phyloP scores from a whole-genome alignment of 495 filamentous ascomycete species.

The Penicillium maclennaniae region DNA sequence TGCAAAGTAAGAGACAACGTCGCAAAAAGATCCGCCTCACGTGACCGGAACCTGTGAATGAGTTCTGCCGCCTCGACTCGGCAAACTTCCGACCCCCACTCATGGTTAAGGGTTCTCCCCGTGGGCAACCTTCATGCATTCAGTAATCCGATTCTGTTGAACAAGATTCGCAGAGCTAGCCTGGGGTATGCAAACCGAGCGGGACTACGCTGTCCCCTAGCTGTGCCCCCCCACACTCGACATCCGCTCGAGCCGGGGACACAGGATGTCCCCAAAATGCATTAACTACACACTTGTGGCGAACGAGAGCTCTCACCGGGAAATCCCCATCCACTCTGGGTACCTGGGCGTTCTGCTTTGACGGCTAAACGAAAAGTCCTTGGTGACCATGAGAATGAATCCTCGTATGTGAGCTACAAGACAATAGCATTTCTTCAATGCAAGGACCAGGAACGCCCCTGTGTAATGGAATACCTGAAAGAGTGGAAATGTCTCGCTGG shows the following conservation, averaged over 20 bases:
- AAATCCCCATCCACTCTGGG: neutral
- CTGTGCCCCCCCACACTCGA: slow-evolving; percentile 11
- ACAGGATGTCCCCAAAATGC: slow-evolving; percentile 3
- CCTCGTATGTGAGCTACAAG: neutral
- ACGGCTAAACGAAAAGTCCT: slow-evolving; percentile 15
- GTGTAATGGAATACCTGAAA: neutral
- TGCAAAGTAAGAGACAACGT: neutral
- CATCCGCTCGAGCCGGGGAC: slow-evolving; percentile 15
- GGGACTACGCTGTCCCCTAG: slow-evolving; percentile 5
- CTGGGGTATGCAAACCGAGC: slow-evolving; percentile 9
- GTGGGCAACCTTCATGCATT: neutral
- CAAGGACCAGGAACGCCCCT: neutral
- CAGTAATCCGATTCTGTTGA: neutral
- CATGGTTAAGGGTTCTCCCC: slow-evolving; percentile 25
- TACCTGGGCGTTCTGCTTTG: neutral
- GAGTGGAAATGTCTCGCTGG: neutral
- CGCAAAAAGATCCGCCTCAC: neutral
- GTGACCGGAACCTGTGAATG: neutral
- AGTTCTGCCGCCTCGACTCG: slow-evolving; percentile 4
- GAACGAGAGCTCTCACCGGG: slow-evolving; percentile 12
- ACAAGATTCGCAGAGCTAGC: neutral
- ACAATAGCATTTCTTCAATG: neutral
- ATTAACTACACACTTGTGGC: slow-evolving; percentile 14
- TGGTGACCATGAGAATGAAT: neutral
- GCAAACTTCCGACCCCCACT: slow-evolving; percentile 15